Conservation (phyloP, 2,329 filamentous ascomycete genomes). For the Pseudocercospora fijiensis region DNA sequence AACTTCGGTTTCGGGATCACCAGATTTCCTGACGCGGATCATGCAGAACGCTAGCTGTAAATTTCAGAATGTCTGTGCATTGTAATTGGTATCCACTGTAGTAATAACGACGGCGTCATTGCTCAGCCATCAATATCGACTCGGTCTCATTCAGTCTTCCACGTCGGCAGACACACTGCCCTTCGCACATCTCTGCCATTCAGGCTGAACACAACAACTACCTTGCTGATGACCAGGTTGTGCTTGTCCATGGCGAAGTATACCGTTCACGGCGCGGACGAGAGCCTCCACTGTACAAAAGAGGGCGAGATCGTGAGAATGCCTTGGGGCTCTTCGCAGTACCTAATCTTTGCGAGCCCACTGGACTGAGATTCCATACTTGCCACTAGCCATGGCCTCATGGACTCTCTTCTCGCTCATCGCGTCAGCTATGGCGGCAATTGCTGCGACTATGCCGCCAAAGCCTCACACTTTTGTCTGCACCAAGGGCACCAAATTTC, state of each 20-base stretch:
- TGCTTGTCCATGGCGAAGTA: not conserved
- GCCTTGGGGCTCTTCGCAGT: not conserved
- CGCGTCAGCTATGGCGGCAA: not conserved
- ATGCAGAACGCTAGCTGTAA: not conserved
- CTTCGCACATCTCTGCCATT: not conserved
- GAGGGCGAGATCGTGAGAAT: not conserved
- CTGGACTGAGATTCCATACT: not conserved
- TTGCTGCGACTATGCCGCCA: not conserved
- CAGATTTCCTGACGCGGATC: not conserved
- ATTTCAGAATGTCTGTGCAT: not conserved
- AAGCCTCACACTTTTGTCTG: conserved; percentile 45
- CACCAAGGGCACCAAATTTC: conserved; percentile 52
- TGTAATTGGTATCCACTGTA: no score
- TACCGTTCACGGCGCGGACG: not conserved
- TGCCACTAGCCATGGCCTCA: not conserved
- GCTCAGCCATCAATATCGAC: not conserved
- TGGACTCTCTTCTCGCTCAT: not conserved
- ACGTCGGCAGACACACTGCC: not conserved
- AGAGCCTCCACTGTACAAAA: not conserved
- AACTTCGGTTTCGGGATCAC: not conserved
- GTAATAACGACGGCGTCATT: not conserved
- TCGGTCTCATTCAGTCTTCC: not conserved
- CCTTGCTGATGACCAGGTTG: not conserved
- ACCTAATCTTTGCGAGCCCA: not conserved
- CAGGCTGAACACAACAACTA: not conserved